Evolutionary conservation across 83 land plant species (phyloP), one percentile per base, ranked within the genome.

Genomic region (Isoetes engelmannii): DNA sequence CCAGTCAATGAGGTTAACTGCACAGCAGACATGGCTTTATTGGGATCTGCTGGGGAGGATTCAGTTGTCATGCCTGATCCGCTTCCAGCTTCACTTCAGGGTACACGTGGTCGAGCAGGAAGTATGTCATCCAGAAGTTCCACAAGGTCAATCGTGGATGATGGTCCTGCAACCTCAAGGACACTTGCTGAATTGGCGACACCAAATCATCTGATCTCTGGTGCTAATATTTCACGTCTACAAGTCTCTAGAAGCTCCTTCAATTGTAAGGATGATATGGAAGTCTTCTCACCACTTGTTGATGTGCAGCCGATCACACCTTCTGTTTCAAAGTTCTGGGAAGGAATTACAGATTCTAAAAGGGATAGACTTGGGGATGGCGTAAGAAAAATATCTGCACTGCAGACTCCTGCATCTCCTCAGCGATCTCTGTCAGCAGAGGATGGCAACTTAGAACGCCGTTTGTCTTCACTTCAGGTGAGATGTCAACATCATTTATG

Each of bases 61-160:
- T 90, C 96, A 6, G 77, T 85, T 67, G 81, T 94, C 46, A 94
- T 94, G 96, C 99, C 99, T 44, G 99, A 94, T 75, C 99, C 96
- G 53, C 90, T 83, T 68, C 99, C 99, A 57, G 81, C 99, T 17
- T 58, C 70, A 63, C 51, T 82, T n/a, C 68, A 73, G 45, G 65
- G 76, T 54, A 81, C 73, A 68, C 76, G 77, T 21, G 72, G 78
- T 72, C 83, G 91, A 5, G 59, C 77, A 4, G 44, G 80, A 8
- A 47, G 74, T 20, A 15, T 80, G 44, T 61, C 78, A n/a, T n/a
- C n/a, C n/a, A n/a, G n/a, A n/a, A n/a, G n/a, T n/a, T n/a, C n/a
- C n/a, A n/a, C n/a, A n/a, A n/a, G n/a, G n/a, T n/a, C n/a, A n/a
- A n/a, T n/a, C n/a, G n/a, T 37, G 42, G 79, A 74, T 63, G 57